Evolutionary conservation across 2,329 filamentous ascomycete genomes (phyloP).

Genomic region (Hypoxylon sp.): DNA sequence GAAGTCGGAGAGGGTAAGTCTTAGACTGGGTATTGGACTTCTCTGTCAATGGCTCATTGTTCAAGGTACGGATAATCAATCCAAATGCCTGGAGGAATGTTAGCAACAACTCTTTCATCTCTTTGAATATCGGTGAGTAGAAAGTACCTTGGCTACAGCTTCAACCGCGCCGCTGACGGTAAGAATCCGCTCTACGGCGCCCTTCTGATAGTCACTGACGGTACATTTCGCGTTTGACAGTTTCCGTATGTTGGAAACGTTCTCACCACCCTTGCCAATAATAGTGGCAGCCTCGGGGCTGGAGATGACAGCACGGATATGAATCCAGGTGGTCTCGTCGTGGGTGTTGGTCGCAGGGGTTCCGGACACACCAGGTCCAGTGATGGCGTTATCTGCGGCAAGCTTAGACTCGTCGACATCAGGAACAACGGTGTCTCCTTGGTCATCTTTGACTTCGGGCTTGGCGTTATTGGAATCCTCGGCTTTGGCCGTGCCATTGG

Average conservation of each 20-base stretch:
- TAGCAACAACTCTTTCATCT: conserved; percentile 28
- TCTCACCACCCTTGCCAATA: conserved; percentile 98
- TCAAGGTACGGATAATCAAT: conserved; percentile 96
- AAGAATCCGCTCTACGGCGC: conserved; percentile 96
- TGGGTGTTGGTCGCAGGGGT: conserved; percentile 69
- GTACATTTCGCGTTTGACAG: conserved; percentile 98
- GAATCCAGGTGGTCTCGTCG: conserved; percentile 96
- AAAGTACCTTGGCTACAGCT: conserved; percentile 90
- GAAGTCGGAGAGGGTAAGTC: conserved; percentile 94
- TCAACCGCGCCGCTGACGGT: conserved; percentile 98
- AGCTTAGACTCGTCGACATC: conserved; percentile 73
- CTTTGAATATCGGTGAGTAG: conserved; percentile 22
- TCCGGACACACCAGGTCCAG: conserved; percentile 57
- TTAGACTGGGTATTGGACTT: conserved; percentile 94
- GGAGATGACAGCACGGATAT: conserved; percentile 96
- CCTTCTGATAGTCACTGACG: conserved; percentile 97
- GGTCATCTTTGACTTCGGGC: conserved; percentile 67
- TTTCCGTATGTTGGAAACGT: conserved; percentile 95
- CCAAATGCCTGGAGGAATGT: conserved; percentile 81
- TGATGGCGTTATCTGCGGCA: conserved; percentile 59
- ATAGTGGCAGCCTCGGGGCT: conserved; percentile 97
- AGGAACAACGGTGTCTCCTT: conserved; percentile 78
- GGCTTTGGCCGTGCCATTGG: conserved; percentile 62
- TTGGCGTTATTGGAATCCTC: conserved; percentile 68
- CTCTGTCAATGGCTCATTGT: conserved; percentile 92